A percentile compares a stretch with the other conserved stretches of the same genome.
Conservation (phyloP, 805 yeast genomes). For the Metahyphopichia silvanorum region DNA sequence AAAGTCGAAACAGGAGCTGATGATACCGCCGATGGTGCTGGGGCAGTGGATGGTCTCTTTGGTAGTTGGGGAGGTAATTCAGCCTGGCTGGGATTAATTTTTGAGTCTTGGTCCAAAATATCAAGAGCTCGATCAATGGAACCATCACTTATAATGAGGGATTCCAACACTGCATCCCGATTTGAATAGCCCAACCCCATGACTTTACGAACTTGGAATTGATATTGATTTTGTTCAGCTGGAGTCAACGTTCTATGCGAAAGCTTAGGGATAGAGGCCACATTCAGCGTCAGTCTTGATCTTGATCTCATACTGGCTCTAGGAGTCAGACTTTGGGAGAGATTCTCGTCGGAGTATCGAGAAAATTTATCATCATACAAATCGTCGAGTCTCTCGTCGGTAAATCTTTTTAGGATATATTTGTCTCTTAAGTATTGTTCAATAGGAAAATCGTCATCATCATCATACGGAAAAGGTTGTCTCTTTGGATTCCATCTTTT, state of each 20-base stretch:
- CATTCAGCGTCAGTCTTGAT: constrained; percentile 3
- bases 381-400: constrained; percentile 35
- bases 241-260: constrained; percentile 52
- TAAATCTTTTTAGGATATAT: constrained; percentile 60
- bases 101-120: constrained; percentile 44
- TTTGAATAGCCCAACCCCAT: constrained; percentile 51
- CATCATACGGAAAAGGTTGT: constrained; percentile 72
- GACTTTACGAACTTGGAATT: constrained; percentile 44
- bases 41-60: constrained; percentile 25
- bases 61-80: constrained; percentile 51
- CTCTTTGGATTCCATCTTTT: constrained; percentile 65
- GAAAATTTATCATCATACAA: constrained; percentile 28
- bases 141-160: constrained; percentile 58
- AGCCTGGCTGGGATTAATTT: constrained; percentile 30
- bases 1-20: constrained; percentile 6
- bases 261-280: constrained; percentile 33
- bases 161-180: constrained; percentile 59
- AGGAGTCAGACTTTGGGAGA: constrained; percentile 5
- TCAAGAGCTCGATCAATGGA: constrained; percentile 57
- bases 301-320: constrained; percentile 13
- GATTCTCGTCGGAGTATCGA: constrained; percentile 20
- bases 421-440: constrained; percentile 63
- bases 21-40: constrained; percentile 15
- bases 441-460: constrained; percentile 54
- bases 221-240: constrained; percentile 50